These are phyloP conservation scores for Leucosporidium scottii DNA, from an alignment of 768 basidiomycete genomes.

Conservation along the genomic window DNA sequence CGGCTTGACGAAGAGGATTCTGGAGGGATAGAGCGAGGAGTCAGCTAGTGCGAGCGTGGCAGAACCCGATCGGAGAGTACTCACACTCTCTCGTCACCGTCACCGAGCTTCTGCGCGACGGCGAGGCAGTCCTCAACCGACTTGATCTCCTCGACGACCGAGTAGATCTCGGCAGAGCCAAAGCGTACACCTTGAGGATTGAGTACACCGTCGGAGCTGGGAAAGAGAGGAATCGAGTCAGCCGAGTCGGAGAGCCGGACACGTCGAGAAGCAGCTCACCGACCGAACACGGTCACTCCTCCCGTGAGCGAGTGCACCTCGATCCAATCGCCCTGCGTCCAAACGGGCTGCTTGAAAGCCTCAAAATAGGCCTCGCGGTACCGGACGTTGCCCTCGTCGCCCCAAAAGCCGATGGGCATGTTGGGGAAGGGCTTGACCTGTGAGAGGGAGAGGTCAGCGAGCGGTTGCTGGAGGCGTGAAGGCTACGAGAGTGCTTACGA, in stretches of 20 bases:
- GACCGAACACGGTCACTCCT: conserved; percentile 34
- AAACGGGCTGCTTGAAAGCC: conserved; percentile 31
- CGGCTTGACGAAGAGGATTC: conserved; percentile 37
- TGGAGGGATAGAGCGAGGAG: background rate
- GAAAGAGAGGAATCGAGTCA: background rate
- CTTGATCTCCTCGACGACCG: conserved; percentile 36
- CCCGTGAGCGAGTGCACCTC: conserved; percentile 25
- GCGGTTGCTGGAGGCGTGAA: background rate
- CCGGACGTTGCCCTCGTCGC: conserved; percentile 23
- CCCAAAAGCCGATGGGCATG: conserved; percentile 36
- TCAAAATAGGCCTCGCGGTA: conserved; percentile 36
- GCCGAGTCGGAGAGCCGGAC: background rate
- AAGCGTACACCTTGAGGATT: conserved; percentile 38
- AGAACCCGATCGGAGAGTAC: background rate
- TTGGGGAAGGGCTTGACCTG: conserved; percentile 36
- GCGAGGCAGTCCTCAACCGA: conserved; percentile 36
- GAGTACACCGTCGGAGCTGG: conserved; percentile 28
- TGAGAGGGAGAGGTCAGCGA: background rate
- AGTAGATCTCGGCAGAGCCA: conserved; percentile 33
- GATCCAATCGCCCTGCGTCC: conserved; percentile 36
- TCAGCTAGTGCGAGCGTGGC: background rate
- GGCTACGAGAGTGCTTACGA: no score
- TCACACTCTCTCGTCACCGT: conserved; percentile 37
- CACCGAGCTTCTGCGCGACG: conserved; percentile 34
- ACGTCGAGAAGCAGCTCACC: conserved; percentile 10